Base-by-base conservation (phyloP, 345 rosid genomes). In the Camelina neglecta region DNA sequence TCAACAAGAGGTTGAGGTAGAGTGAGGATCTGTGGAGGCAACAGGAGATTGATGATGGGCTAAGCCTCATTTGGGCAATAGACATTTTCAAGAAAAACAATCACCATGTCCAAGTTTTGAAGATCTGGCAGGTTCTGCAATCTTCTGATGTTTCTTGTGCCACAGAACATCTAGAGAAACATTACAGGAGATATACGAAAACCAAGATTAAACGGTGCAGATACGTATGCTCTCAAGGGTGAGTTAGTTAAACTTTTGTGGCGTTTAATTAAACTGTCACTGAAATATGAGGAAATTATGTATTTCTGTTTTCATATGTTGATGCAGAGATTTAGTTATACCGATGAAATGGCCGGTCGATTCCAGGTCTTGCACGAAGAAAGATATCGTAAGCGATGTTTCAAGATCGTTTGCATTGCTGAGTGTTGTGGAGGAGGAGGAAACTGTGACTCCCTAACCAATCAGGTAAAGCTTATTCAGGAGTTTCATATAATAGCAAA, bases 1-100 rank as follows among this genome's bases (percentile, higher is more conserved):
- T 59, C 73, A 84, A 57, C 88, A 86, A 68, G 75, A 84, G 42
- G 83, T 70, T 6, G 85, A 84, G 78, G 85, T 65, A 44, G 88
- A 79, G 20, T 38, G 39, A 55, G 41, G 26, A 38, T 45, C 48
- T 41, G 20, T 69, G 54, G 38, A 68, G 63, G 60, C 69, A 42
- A 61, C 31, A 50, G 0, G 67, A 69, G 69, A 50, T 73, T 4
- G 35, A 58, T 56, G 68, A 60, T 39, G 50, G 4, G 5, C 47
- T 83, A 38, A 69, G 71, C n/a, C 65, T 85, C 16, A 53, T 81
- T 44, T 83, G 88, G 86, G 53, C 76, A 49, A 58, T 79, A 55
- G 88, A 85, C 38, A 71, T 64, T 21, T 5, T 53, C 29, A 58
- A 63, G 73, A 79, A 68, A 65, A 8, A 59, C 4, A 50, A 62